Conservation (phyloP, 192 early-diverging fungal species). For the Diversispora epigaea region DNA sequence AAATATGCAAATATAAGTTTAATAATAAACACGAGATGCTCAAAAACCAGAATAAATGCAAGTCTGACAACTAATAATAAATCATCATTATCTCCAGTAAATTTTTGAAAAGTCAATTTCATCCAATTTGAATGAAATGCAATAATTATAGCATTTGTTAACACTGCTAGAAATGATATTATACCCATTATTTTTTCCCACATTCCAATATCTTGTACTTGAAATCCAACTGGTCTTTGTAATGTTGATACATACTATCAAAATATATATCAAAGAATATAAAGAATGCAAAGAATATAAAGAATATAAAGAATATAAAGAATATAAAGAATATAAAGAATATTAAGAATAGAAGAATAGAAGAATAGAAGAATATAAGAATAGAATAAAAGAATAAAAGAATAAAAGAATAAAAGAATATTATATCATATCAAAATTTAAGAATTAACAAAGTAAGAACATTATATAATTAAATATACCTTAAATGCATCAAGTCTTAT, state of each 20-base stretch:
- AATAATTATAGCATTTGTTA: constrained; percentile 43
- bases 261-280: too few species aligned
- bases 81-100: constrained; percentile 5
- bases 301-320: too few species aligned
- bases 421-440: too few species aligned
- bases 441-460: too few species aligned
- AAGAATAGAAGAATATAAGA: too few species aligned
- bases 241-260: constrained; percentile 2
- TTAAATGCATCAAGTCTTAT: constrained; percentile 58
- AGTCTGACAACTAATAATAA: constrained; percentile 27
- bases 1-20: constrained; percentile 38
- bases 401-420: too few species aligned
- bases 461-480: constrained; percentile 16
- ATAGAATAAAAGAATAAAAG: too few species aligned
- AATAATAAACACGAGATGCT: constrained; percentile 43
- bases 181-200: constrained; percentile 41
- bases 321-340: too few species aligned
- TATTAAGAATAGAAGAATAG: too few species aligned
- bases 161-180: constrained; percentile 40
- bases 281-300: too few species aligned
- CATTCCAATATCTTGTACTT: constrained; percentile 46
- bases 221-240: constrained; percentile 35
- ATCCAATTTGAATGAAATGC: constrained; percentile 48
- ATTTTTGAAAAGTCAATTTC: constrained; percentile 27
- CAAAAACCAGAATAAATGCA: constrained; percentile 44